Conservation (phyloP, 805 yeast genomes). For the Kuraishia molischiana region DNA sequence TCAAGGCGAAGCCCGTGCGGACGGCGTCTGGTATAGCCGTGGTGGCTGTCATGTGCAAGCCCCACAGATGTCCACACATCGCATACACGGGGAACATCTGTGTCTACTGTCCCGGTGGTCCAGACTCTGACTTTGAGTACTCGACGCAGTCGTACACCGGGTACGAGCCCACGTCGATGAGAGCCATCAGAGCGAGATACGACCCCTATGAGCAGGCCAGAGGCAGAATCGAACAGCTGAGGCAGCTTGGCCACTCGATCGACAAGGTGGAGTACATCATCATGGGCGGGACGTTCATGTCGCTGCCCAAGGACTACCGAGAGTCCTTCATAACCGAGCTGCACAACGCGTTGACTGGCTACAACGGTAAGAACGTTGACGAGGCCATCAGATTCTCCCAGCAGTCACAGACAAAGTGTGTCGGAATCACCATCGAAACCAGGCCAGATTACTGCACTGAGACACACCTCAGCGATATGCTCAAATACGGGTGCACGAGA, state of each 20-base stretch:
- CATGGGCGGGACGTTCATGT: conserved; percentile 99
- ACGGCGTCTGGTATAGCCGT: conserved; percentile 99
- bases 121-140: conserved; percentile 96
- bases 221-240: conserved; percentile 91
- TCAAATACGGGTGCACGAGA: conserved; percentile 92
- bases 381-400: conserved; percentile 89
- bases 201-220: conserved; percentile 98
- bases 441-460: conserved; percentile 98
- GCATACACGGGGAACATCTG: conserved; percentile 98
- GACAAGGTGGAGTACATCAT: conserved; percentile 96
- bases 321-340: conserved; percentile 82
- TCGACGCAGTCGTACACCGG: conserved; percentile 98
- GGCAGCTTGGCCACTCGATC: conserved; percentile 91
- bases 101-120: conserved; percentile 99
- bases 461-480: conserved; percentile 91
- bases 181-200: conserved; percentile 97
- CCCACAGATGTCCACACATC: conserved; percentile 97
- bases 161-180: conserved; percentile 97
- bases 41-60: conserved; percentile 98
- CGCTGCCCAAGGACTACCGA: conserved; percentile 80
- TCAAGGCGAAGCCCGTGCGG: conserved; percentile 97
- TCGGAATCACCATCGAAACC: conserved; percentile 96
- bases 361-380: conserved; percentile 75
- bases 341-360: conserved; percentile 94
- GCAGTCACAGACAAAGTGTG: conserved; percentile 93